Base-by-base conservation (phyloP, 192 early-diverging fungal species). In the Pilaira anomala region DNA sequence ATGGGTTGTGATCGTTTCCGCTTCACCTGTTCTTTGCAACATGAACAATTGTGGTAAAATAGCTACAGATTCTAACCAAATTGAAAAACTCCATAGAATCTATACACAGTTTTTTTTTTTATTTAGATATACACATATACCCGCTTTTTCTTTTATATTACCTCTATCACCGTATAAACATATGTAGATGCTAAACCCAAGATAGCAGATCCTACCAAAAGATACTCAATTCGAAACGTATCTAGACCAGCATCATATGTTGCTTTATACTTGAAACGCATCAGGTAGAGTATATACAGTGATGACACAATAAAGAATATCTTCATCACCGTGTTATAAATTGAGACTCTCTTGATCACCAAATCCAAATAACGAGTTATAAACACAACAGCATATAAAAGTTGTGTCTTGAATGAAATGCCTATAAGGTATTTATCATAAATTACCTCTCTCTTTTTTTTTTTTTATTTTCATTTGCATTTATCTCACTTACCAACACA, bases 21-120 rank as follows among this genome's bases (percentile, higher is more conserved):
- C 95, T 73, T 98, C 96, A 30, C 96, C 94, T 3, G 96, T 98
- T 54, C 94, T 88, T 22, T 89, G 86, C 66, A 99, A 80, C 81
- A 96, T 94, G 80, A 96, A 97, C 19, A 99, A 86, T 68, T 99
- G 97, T 25, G 97, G 97, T 59, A 99, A 75, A 75, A 99, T 99
- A 3, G 97, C 97, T 0, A 96, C 91, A 3, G 95, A 81, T 75
- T 99, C 97, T 61, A 99, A 81, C 63, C 89, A 98, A 63, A 99
- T 90, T 16, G 96, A 98, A 77, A 97, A 99, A 7, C 94, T 82
- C 97, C 97, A 99, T 6, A 95, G 71, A 33, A 94, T 80, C 89
- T 99, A 21, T 45, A 29, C 4, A 6, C n/a, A 7, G 8, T 26
- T n/a, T 45, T 1, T 46, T 22, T 44, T 30, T 45, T 42, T 41